A percentile compares a stretch with the other conserved stretches of the same genome.
These are phyloP conservation scores for Betula pendula DNA, from an alignment of 306 rosid species.

Conservation along the genomic window DNA sequence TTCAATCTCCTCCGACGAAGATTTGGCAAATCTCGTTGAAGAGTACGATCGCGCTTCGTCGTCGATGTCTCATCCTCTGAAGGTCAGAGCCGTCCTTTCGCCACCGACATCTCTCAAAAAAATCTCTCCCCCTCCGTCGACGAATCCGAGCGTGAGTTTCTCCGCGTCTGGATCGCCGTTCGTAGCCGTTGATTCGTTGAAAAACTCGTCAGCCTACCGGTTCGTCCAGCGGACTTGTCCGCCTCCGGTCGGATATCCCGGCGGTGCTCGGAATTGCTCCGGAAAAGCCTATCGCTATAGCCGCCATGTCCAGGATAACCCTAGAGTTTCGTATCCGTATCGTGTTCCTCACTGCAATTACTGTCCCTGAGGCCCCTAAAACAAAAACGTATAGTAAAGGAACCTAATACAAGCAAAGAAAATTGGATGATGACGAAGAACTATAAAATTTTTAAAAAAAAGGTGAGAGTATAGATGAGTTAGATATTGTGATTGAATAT, in stretches of 20 bases:
- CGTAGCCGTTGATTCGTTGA: conserved; percentile 26
- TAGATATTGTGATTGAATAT: conserved; percentile 25
- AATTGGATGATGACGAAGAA: conserved; percentile 7
- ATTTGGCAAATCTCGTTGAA: conserved; percentile 60
- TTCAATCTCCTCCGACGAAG: conserved; percentile 72
- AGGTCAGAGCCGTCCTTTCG: conserved; percentile 69
- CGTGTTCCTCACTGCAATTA: conserved; percentile 26
- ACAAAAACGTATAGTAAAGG: not conserved
- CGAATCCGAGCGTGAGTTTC: conserved; percentile 36
- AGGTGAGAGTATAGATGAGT: not conserved
- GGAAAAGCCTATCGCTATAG: conserved; percentile 34
- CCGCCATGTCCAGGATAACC: conserved; percentile 36
- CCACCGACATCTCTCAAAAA: conserved; percentile 49
- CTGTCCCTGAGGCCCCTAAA: conserved; percentile 37
- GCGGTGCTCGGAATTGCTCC: conserved; percentile 30
- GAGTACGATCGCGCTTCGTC: conserved; percentile 65
- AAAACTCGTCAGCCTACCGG: conserved; percentile 27
- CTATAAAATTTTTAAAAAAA: not conserved
- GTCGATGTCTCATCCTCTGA: conserved; percentile 37
- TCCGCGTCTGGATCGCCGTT: conserved; percentile 41
- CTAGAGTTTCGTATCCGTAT: conserved; percentile 25
- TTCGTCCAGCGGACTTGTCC: conserved; percentile 14
- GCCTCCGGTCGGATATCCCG: conserved; percentile 31
- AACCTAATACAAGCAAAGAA: not conserved
- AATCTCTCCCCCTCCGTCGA: conserved; percentile 50